Percentiles rank a stretch among this genome's conserved stretches.
phyloP scores from a whole-genome alignment of 768 basidiomycete genomes.

The Xerocomellus chrysenteron region DNA sequence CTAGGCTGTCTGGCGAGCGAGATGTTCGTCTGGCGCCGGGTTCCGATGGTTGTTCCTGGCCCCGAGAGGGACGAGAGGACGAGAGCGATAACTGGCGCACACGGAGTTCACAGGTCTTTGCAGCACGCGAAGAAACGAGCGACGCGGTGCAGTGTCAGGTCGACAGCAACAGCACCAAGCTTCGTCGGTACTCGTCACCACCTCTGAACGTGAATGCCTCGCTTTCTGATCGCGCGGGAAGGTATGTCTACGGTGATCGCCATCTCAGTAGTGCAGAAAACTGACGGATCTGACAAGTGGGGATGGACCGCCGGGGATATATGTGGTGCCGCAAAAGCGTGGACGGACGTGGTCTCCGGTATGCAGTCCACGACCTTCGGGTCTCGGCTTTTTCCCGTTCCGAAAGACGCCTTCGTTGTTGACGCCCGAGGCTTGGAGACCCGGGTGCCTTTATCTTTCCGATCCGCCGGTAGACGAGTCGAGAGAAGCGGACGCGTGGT shows the following conservation, averaged over 20 bases:
- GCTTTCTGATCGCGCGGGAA: not conserved
- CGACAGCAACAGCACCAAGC: not conserved
- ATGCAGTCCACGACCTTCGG: not conserved
- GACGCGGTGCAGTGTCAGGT: not conserved
- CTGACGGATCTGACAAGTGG: not conserved
- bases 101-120: not conserved
- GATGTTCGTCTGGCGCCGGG: not conserved
- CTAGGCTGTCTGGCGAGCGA: not conserved
- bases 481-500: conserved; percentile 6
- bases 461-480: conserved; percentile 14
- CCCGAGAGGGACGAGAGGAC: conserved; percentile 1
- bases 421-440: conserved; percentile 12
- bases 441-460: conserved; percentile 11
- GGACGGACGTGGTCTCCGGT: not conserved
- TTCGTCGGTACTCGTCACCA: conserved; percentile 7
- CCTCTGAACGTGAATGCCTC: not conserved
- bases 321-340: conserved; percentile 24
- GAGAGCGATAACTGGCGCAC: conserved; percentile 14
- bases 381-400: conserved; percentile 8
- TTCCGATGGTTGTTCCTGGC: not conserved
- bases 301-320: conserved; percentile 3
- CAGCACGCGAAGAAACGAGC: not conserved
- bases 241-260: not conserved
- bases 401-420: conserved; percentile 4
- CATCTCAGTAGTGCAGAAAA: not conserved